Percentiles rank a stretch among this genome's conserved stretches.
Conservation (phyloP, 495 filamentous ascomycete species). For the Penicillium alfredii region DNA sequence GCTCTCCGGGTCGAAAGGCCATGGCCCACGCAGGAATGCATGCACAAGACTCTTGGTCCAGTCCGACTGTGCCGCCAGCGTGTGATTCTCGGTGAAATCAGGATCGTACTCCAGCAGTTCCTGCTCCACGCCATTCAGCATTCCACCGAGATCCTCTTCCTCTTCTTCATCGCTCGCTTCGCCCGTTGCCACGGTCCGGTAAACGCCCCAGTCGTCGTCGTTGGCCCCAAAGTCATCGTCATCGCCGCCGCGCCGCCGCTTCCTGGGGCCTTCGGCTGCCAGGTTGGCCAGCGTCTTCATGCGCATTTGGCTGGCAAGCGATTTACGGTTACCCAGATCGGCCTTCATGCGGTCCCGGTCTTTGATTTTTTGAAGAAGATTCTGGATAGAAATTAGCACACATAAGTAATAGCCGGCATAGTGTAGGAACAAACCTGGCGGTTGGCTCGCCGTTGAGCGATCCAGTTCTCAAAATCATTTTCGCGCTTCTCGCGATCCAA, state of each 20-base stretch:
- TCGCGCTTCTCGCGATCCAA: conserved; percentile 77
- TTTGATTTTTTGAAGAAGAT: conserved; percentile 76
- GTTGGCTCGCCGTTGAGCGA: conserved; percentile 68
- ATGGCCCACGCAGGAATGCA: conserved; percentile 79
- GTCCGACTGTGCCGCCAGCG: conserved; percentile 83
- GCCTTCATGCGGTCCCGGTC: conserved; percentile 87
- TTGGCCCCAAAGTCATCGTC: conserved; percentile 97
- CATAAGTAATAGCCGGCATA: background rate
- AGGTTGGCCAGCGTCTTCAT: conserved; percentile 99
- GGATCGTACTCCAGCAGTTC: conserved; percentile 83
- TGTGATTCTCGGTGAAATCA: conserved; percentile 82
- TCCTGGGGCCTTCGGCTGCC: conserved; percentile 80
- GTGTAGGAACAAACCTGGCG: conserved; percentile 46
- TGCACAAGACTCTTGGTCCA: conserved; percentile 90
- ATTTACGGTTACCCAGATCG: conserved; percentile 92
- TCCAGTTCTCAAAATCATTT: conserved; percentile 81
- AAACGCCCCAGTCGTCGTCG: conserved; percentile 96
- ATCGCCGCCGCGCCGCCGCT: conserved; percentile 69
- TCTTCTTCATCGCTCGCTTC: conserved; percentile 70
- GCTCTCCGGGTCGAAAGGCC: conserved; percentile 74
- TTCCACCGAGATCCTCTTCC: conserved; percentile 74
- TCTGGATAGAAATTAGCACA: conserved; percentile 22
- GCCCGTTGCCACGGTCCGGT: conserved; percentile 81
- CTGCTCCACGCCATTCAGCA: conserved; percentile 68
- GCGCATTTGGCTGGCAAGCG: conserved; percentile 86